These are phyloP conservation scores for Tricholoma sp. DNA, from an alignment of 768 basidiomycete genomes.

Conservation along the genomic window DNA sequence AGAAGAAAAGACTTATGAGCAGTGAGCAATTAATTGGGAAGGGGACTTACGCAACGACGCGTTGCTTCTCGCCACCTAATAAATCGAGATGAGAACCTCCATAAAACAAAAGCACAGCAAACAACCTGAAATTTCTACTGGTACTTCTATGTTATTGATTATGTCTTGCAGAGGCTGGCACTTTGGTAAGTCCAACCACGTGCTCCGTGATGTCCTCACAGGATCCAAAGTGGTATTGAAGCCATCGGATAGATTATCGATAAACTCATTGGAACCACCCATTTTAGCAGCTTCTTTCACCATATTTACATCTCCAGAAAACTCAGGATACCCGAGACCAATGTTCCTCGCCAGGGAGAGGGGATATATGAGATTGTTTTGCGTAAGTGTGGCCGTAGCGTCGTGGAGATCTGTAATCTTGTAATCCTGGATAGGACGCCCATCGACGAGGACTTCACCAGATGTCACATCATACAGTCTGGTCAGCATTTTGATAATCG, in stretches of 20 bases:
- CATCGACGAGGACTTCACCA: conserved; percentile 41
- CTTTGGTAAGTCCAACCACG: background rate
- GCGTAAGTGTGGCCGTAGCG: conserved; percentile 43
- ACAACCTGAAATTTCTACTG: conserved; percentile 8
- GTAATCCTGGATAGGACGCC: conserved; percentile 32
- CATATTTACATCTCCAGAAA: conserved; percentile 10
- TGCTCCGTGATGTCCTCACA: background rate
- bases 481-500: conserved; percentile 44
- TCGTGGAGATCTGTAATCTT: conserved; percentile 33
- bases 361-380: conserved; percentile 44
- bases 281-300: conserved; percentile 25
- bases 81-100: background rate
- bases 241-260: conserved; percentile 6
- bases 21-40: background rate
- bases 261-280: conserved; percentile 19
- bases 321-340: conserved; percentile 19
- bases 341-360: conserved; percentile 39
- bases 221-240: conserved; percentile 16
- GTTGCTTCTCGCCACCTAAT: conserved; percentile 20
- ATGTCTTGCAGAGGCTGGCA: conserved; percentile 9
- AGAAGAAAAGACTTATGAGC: background rate
- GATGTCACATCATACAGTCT: conserved; percentile 41
- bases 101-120: background rate
- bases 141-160: conserved; percentile 10
- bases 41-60: conserved; percentile 20